Evolutionary conservation across 2,329 filamentous ascomycete species (phyloP).

Genomic region (Bipolaris gigantea): DNA sequence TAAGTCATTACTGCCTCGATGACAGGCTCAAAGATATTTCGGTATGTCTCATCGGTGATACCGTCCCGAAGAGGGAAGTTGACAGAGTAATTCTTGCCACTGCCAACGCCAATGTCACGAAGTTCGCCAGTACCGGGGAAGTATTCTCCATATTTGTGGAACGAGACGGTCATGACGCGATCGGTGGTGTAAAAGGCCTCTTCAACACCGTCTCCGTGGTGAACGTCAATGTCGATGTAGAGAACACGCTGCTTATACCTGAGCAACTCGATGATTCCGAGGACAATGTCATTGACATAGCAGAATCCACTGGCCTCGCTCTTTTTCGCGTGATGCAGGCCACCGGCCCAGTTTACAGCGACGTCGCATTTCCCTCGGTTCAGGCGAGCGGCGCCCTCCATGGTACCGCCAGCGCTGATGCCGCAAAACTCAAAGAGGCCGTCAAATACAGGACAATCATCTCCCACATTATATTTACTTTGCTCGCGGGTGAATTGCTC

Average conservation of each 20-base stretch:
- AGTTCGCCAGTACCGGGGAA: slow-evolving; percentile 71
- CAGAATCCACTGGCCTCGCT: slow-evolving; percentile 94
- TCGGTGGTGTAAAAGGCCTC: slow-evolving; percentile 73
- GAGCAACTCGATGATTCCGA: slow-evolving; percentile 87
- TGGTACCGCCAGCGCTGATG: slow-evolving; percentile 69
- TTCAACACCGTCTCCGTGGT: slow-evolving; percentile 80
- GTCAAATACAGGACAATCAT: slow-evolving; percentile 66
- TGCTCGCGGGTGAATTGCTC: slow-evolving; percentile 90
- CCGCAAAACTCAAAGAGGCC: slow-evolving; percentile 72
- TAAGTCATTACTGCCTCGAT: slow-evolving; percentile 70
- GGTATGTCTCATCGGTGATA: slow-evolving; percentile 69
- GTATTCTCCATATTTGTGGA: slow-evolving; percentile 74
- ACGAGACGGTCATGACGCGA: slow-evolving; percentile 71
- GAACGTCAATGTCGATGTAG: slow-evolving; percentile 93
- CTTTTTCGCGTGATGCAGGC: slow-evolving; percentile 94
- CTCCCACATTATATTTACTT: slow-evolving; percentile 71
- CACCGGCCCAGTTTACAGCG: slow-evolving; percentile 73
- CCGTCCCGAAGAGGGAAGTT: slow-evolving; percentile 71
- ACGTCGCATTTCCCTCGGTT: slow-evolving; percentile 70
- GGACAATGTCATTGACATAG: slow-evolving; percentile 96
- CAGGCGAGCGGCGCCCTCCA: slow-evolving; percentile 70
- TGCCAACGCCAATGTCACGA: slow-evolving; percentile 68
- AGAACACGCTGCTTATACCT: slow-evolving; percentile 81
- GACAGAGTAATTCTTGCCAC: slow-evolving; percentile 68
- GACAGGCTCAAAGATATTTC: slow-evolving; percentile 68